Conservation (phyloP, 1,284 basidiomycete genomes). For the Moniliophthora roreri region DNA sequence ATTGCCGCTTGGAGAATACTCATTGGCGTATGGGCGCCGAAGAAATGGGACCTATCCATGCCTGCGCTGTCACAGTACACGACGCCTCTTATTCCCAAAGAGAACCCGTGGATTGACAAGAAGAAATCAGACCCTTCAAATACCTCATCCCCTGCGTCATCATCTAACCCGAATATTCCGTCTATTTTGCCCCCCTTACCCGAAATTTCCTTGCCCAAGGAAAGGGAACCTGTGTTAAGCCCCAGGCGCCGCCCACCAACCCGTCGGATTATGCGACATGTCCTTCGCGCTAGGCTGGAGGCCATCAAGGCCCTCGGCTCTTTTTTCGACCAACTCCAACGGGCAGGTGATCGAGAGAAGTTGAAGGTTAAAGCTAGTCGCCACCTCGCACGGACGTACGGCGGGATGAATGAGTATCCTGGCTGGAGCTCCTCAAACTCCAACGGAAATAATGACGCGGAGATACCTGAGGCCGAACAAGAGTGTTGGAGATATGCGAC, state of each 20-base stretch:
- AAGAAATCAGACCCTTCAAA: conserved; percentile 15
- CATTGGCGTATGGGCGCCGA: conserved; percentile 87
- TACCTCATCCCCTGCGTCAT: conserved; percentile 14
- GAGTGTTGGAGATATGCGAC: conserved; percentile 60
- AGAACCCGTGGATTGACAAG: conserved; percentile 69
- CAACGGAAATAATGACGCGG: not conserved
- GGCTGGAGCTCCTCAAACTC: conserved; percentile 8
- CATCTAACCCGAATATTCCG: not conserved
- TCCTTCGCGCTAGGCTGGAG: conserved; percentile 77
- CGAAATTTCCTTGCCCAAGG: conserved; percentile 19
- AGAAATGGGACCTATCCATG: conserved; percentile 73
- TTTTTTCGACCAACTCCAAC: conserved; percentile 70
- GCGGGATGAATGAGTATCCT: conserved; percentile 34
- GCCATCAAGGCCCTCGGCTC: conserved; percentile 72
- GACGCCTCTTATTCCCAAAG: conserved; percentile 59
- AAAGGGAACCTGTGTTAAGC: conserved; percentile 40
- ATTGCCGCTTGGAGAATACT: conserved; percentile 88
- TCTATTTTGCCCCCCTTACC: conserved; percentile 16
- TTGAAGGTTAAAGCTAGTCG: conserved; percentile 48
- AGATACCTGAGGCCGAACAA: conserved; percentile 10
- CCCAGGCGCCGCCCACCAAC: conserved; percentile 65
- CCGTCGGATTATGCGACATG: conserved; percentile 81
- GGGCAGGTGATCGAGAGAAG: conserved; percentile 40
- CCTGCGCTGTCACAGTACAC: conserved; percentile 75
- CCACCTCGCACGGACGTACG: conserved; percentile 60